Conservation (phyloP, 371 early-diverging fungal genomes). For the Lichtheimia ornata region DNA sequence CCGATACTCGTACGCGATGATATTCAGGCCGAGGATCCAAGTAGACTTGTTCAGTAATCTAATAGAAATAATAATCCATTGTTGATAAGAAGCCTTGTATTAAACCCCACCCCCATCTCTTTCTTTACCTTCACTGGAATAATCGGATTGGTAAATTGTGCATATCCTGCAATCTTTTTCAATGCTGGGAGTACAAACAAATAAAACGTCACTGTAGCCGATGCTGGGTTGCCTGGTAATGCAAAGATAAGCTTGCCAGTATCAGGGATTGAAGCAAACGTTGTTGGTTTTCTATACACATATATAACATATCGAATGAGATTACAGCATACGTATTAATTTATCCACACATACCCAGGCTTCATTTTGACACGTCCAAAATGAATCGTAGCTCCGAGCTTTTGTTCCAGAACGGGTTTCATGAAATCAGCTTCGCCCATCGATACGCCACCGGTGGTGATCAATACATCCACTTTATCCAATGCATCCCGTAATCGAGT, state of each 20-base stretch:
- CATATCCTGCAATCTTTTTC: conserved; percentile 71
- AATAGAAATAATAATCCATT: not conserved
- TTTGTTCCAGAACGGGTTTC: conserved; percentile 81
- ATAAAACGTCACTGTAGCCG: conserved; percentile 86
- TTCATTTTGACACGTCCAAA: conserved; percentile 94
- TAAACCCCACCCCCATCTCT: too few species aligned
- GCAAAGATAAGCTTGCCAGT: conserved; percentile 71
- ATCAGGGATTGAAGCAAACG: conserved; percentile 77
- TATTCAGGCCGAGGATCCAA: conserved; percentile 89
- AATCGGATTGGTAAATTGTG: conserved; percentile 37
- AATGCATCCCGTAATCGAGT: conserved; percentile 53
- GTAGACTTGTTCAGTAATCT: conserved; percentile 52
- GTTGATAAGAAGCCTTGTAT: too few species aligned
- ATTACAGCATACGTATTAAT: not conserved
- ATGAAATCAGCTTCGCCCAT: conserved; percentile 95
- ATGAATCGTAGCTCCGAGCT: conserved; percentile 72
- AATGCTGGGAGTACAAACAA: conserved; percentile 88
- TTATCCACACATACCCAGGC: conserved; percentile 64
- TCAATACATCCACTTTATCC: conserved; percentile 72
- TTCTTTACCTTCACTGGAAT: conserved; percentile 65
- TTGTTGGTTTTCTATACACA: conserved; percentile 79
- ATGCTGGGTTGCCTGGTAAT: conserved; percentile 93
- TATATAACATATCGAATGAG: not conserved
- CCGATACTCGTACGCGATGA: conserved; percentile 64
- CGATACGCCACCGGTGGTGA: conserved; percentile 92